These are phyloP conservation scores for Russula foetens DNA, from an alignment of 768 basidiomycete genomes.

Conservation along the genomic window DNA sequence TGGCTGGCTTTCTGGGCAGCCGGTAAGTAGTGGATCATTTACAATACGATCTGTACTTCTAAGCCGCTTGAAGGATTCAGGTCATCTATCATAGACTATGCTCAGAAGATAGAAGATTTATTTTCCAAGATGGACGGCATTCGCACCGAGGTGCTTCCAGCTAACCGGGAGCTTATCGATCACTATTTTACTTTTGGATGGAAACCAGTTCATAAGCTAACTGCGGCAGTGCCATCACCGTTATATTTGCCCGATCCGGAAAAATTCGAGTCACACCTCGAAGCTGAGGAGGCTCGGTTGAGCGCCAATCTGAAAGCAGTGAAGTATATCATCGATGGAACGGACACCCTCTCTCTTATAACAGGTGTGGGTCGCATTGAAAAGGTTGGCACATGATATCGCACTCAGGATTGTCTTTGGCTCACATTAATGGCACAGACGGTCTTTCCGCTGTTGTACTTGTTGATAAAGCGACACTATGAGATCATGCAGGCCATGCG, in stretches of 20 bases:
- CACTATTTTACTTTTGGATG: background rate
- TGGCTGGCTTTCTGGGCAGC: too few species aligned
- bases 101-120: too few species aligned
- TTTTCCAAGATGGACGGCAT: too few species aligned
- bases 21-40: too few species aligned
- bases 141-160: too few species aligned
- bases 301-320: background rate
- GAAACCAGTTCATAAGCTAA: slow-evolving; percentile 3
- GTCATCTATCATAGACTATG: too few species aligned
- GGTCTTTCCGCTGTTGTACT: slow-evolving; percentile 13
- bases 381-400: slow-evolving; percentile 18
- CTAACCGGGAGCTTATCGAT: too few species aligned
- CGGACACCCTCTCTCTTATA: slow-evolving; percentile 25
- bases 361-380: slow-evolving; percentile 25
- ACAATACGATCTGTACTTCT: too few species aligned
- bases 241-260: background rate
- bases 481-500: slow-evolving; percentile 14
- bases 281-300: slow-evolving; percentile 3
- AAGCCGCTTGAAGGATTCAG: too few species aligned
- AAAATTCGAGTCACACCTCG: slow-evolving; percentile 22
- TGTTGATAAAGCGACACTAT: slow-evolving; percentile 18
- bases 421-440: background rate
- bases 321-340: slow-evolving; percentile 24
- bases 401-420: background rate
- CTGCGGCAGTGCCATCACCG: background rate